Conservation (phyloP, 306 rosid genomes). For the Glycyrrhiza uralensis region DNA sequence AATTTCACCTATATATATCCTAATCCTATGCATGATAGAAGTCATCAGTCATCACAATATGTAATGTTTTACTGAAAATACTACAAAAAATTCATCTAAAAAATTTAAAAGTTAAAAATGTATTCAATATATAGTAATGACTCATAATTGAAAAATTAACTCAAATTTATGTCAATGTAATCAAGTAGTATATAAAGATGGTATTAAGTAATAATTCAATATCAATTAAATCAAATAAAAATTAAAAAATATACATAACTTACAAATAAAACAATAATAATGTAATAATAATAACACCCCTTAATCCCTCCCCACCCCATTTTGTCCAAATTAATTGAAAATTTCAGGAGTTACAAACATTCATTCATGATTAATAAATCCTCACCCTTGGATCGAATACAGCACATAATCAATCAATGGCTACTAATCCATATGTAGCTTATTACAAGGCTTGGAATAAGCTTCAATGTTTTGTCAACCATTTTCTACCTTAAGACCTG, state of each 20-base stretch:
- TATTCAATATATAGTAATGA: slow-evolving; percentile 5
- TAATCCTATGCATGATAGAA: no score
- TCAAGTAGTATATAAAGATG: slow-evolving; percentile 11
- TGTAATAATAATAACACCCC: slow-evolving; percentile 37
- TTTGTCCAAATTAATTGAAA: slow-evolving; percentile 43
- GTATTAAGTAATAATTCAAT: slow-evolving; percentile 1
- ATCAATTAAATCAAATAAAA: not conserved
- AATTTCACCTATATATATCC: no score
- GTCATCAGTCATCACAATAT: no score
- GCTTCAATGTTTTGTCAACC: slow-evolving; percentile 39
- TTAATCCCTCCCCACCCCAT: slow-evolving; percentile 47
- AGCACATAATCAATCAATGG: slow-evolving; percentile 27
- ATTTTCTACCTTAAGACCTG: slow-evolving; percentile 2
- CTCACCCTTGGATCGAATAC: slow-evolving; percentile 43
- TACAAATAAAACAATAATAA: not conserved
- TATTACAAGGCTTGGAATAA: slow-evolving; percentile 38
- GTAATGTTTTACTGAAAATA: no score
- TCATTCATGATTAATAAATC: slow-evolving; percentile 5
- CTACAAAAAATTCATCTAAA: not conserved
- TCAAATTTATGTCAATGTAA: slow-evolving; percentile 12
- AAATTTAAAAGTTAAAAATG: not conserved
- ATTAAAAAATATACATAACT: not conserved
- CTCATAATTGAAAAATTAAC: slow-evolving; percentile 20
- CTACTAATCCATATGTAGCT: slow-evolving; percentile 38
- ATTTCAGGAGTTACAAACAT: slow-evolving; percentile 70